A percentile compares a stretch with the other conserved stretches of the same genome.
phyloP scores from a whole-genome alignment of 805 yeast species.

The Lachancea fermentati region DNA sequence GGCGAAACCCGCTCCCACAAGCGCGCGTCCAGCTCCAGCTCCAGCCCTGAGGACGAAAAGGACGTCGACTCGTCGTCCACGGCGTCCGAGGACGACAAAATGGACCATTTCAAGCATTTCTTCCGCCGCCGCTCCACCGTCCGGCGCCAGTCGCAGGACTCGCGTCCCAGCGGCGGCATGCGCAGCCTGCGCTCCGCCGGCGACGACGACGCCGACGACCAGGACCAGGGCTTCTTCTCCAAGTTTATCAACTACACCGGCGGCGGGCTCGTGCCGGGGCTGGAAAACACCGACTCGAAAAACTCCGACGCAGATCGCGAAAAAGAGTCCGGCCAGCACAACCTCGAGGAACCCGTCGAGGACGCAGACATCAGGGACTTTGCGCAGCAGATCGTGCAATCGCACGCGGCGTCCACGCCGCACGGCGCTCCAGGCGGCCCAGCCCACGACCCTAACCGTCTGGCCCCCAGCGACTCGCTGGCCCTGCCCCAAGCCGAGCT shows the following conservation, averaged over 20 bases:
- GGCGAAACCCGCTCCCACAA: neutral
- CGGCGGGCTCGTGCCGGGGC: slow-evolving; percentile 36
- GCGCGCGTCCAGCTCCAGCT: neutral
- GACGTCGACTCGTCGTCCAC: slow-evolving; percentile 11
- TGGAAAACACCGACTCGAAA: slow-evolving; percentile 15
- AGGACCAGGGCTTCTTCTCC: slow-evolving; percentile 24
- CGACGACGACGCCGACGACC: slow-evolving; percentile 19
- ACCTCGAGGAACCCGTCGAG: slow-evolving; percentile 37
- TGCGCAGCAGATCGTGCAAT: slow-evolving; percentile 49
- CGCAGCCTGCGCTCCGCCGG: slow-evolving; percentile 10
- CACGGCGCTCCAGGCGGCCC: neutral
- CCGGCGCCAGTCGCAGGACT: slow-evolving; percentile 6
- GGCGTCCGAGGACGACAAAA: slow-evolving; percentile 14
- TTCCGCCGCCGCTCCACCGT: slow-evolving; percentile 17
- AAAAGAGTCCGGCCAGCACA: slow-evolving; percentile 24
- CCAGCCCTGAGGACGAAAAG: slow-evolving; percentile 1
- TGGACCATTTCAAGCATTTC: slow-evolving; percentile 20
- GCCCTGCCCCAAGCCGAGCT: neutral
- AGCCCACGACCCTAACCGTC: too few relatives aligned
- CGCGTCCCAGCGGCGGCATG: slow-evolving; percentile 9
- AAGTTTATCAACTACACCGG: slow-evolving; percentile 29
- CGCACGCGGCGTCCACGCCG: slow-evolving; percentile 34
- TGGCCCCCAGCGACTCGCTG: neutral
- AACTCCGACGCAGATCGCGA: slow-evolving; percentile 36
- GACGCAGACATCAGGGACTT: slow-evolving; percentile 43